These are phyloP conservation scores for Tephrocybe rancida DNA, from an alignment of 768 basidiomycete species.

Conservation along the genomic window DNA sequence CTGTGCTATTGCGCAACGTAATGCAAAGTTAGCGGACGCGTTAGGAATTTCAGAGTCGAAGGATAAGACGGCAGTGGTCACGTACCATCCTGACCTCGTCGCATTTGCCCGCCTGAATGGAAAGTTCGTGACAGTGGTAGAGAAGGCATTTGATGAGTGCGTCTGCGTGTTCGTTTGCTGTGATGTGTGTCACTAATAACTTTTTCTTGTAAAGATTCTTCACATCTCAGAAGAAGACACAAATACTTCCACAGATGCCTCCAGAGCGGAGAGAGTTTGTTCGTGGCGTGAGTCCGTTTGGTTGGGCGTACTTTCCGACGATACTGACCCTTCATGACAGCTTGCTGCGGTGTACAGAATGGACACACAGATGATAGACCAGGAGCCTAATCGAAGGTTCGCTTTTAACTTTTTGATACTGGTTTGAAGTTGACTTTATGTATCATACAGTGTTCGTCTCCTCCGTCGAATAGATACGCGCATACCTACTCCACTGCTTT, in stretches of 20 bases:
- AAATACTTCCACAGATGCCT: constrained; percentile 83
- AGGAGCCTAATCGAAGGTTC: constrained; percentile 80
- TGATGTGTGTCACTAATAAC: constrained; percentile 2
- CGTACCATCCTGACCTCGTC: constrained; percentile 66
- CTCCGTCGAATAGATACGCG: constrained; percentile 82
- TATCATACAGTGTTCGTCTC: constrained; percentile 62
- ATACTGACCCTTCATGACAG: constrained; percentile 31
- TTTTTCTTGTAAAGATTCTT: constrained; percentile 54
- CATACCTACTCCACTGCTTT: constrained; percentile 72
- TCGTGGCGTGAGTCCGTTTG: constrained; percentile 54
- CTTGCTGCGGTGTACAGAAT: constrained; percentile 82
- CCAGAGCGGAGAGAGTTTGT: constrained; percentile 83
- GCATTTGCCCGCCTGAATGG: constrained; percentile 59
- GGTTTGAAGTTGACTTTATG: background rate
- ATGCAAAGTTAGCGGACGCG: constrained; percentile 87
- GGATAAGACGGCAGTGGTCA: constrained; percentile 39
- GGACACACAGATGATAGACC: constrained; percentile 86
- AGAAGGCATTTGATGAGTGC: constrained; percentile 82
- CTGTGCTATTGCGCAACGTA: constrained; percentile 84
- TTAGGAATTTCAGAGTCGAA: constrained; percentile 72
- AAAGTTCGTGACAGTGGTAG: constrained; percentile 73
- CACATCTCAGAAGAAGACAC: constrained; percentile 61
- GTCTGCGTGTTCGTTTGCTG: constrained; percentile 24
- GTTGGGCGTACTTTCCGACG: background rate
- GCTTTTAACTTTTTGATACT: constrained; percentile 6